Evolutionary conservation across 2,329 filamentous ascomycete genomes (phyloP).

Genomic region (Byssochlamys sp.): DNA sequence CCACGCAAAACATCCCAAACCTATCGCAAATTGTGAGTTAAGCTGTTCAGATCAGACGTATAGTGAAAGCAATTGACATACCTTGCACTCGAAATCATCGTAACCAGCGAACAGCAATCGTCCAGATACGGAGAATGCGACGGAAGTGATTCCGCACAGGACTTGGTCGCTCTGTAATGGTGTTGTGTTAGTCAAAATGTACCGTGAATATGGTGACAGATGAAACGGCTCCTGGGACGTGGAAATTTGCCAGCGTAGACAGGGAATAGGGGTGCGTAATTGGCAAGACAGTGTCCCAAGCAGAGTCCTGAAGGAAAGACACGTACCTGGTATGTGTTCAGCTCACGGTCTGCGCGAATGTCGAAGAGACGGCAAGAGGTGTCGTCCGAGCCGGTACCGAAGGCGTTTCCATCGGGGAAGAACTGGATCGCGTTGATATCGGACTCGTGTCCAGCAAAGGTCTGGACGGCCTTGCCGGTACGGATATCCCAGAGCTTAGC

Average conservation of each 20-base stretch:
- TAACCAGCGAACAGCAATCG: constrained; percentile 93
- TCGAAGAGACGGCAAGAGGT: constrained; percentile 95
- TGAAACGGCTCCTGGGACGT: neutral
- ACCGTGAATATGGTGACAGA: neutral
- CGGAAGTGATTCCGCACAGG: constrained; percentile 93
- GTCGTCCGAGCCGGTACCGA: constrained; percentile 94
- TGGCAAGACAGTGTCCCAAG: neutral
- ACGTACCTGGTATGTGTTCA: constrained; percentile 58
- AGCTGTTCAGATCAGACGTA: constrained; percentile 1
- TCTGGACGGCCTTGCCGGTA: constrained; percentile 95
- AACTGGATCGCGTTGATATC: constrained; percentile 99
- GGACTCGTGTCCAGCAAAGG: constrained; percentile 94
- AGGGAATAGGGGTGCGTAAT: neutral
- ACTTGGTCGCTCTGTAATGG: constrained; percentile 76
- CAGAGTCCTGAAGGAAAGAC: neutral
- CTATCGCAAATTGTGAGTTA: constrained; percentile 40
- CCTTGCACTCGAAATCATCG: constrained; percentile 99
- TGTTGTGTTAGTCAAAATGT: constrained; percentile 4
- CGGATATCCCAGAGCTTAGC: constrained; percentile 98
- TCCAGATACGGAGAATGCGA: constrained; percentile 93
- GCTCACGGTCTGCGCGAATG: constrained; percentile 81
- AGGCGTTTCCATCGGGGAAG: constrained; percentile 97
- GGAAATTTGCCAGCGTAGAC: neutral
- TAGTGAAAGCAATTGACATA: constrained; percentile 37
- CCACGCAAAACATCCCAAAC: constrained; percentile 96